Conservation (phyloP, 495 filamentous ascomycete species). For the Neurospora sublineolata region DNA sequence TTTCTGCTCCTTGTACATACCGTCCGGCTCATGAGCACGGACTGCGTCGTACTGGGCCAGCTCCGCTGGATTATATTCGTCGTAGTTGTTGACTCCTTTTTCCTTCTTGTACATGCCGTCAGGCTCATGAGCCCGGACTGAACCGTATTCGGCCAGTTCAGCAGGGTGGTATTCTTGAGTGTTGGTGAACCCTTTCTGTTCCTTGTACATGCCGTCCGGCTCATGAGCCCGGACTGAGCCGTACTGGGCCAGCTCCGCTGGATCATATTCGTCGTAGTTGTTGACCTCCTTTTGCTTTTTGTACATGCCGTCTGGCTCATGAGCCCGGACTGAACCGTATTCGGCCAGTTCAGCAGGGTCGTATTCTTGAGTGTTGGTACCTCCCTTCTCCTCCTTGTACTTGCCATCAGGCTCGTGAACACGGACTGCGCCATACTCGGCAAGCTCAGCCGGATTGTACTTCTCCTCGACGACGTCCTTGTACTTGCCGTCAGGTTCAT, state of each 20-base stretch:
- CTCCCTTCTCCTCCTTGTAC: not conserved
- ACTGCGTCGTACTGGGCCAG: slow-evolving; percentile 7
- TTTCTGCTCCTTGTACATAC: not conserved
- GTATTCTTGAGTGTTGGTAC: slow-evolving; percentile 1
- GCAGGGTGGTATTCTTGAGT: slow-evolving; percentile 8
- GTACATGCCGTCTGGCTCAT: slow-evolving; percentile 26
- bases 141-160: slow-evolving; percentile 20
- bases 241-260: slow-evolving; percentile 1
- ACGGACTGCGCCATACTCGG: not conserved
- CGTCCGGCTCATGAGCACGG: slow-evolving; percentile 5
- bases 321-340: slow-evolving; percentile 23
- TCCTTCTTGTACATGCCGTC: slow-evolving; percentile 17
- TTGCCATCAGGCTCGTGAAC: slow-evolving; percentile 10
- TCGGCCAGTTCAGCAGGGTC: slow-evolving; percentile 14
- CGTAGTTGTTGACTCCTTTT: slow-evolving; percentile 6
- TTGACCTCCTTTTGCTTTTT: slow-evolving; percentile 4
- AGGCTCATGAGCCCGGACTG: slow-evolving; percentile 26
- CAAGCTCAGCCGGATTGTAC: not conserved
- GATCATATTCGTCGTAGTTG: not conserved
- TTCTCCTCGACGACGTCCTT: not conserved
- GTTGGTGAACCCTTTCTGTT: not conserved
- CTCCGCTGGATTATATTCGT: not conserved
- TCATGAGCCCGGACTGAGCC: slow-evolving; percentile 1
- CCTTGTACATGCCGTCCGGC: slow-evolving; percentile 8
- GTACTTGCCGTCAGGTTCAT: not conserved